phyloP scores from a whole-genome alignment of 768 basidiomycete species.

The Mycena alexandri region DNA sequence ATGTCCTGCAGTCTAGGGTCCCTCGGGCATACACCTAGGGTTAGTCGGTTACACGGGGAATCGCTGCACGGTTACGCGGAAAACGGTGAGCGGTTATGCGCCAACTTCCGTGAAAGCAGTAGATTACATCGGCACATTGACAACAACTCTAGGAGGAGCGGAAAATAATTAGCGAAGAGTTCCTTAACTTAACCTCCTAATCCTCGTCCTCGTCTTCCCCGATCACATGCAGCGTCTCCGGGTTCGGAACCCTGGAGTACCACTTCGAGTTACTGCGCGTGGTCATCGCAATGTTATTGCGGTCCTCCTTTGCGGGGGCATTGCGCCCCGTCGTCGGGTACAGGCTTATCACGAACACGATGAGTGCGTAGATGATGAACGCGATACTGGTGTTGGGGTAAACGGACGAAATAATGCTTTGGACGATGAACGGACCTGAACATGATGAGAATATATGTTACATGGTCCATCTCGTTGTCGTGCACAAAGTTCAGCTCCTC shows the following conservation, averaged over 20 bases:
- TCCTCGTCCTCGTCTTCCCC: conserved; percentile 52
- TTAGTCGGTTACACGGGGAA: no score
- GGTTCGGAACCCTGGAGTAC: conserved; percentile 72
- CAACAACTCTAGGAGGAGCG: conserved; percentile 3
- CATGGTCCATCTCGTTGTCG: conserved; percentile 86
- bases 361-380: conserved; percentile 83
- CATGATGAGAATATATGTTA: conserved; percentile 89
- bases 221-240: conserved; percentile 46
- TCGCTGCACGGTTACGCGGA: no score
- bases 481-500: conserved; percentile 85
- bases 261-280: conserved; percentile 59
- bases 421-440: conserved; percentile 66
- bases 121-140: conserved; percentile 4
- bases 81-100: no score
- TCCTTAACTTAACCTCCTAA: conserved; percentile 17
- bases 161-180: neutral
- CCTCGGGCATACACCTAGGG: no score
- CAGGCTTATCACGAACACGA: conserved; percentile 77
- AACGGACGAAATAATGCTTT: neutral
- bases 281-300: conserved; percentile 58
- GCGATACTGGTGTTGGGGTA: conserved; percentile 61
- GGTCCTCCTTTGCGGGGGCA: conserved; percentile 46
- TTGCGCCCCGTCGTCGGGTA: conserved; percentile 75
- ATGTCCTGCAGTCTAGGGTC: no score
- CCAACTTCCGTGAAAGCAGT: neutral